phyloP scores from a whole-genome alignment of 306 rosid genomes.

The Cyamopsis tetragonoloba region DNA sequence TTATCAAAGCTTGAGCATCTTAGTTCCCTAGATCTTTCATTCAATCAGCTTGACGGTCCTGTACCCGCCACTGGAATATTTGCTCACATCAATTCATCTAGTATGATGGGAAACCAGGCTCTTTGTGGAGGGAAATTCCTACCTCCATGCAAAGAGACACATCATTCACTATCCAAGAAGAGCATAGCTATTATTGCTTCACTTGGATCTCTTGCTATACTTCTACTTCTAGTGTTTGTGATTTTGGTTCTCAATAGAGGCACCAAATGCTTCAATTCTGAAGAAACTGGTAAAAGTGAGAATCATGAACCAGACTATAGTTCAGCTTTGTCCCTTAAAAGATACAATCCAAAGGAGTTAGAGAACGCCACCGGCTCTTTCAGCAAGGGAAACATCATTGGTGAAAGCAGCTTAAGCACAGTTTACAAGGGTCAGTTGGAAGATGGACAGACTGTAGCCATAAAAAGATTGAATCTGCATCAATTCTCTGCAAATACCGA shows the following conservation, averaged over 20 bases:
- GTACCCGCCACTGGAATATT: constrained; percentile 66
- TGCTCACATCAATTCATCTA: constrained; percentile 42
- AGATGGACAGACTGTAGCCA: constrained; percentile 51
- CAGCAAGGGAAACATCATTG: constrained; percentile 49
- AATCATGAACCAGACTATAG: constrained; percentile 32
- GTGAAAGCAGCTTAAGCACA: constrained; percentile 76
- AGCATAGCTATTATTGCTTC: constrained; percentile 28
- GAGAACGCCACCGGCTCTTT: constrained; percentile 64
- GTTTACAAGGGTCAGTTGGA: constrained; percentile 69
- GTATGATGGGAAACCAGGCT: constrained; percentile 59
- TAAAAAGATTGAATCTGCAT: constrained; percentile 67
- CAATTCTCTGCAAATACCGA: constrained; percentile 61
- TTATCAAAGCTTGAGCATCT: constrained; percentile 51
- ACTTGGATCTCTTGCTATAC: constrained; percentile 39
- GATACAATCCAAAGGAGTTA: constrained; percentile 54
- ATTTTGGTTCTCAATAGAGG: constrained; percentile 22
- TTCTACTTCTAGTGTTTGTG: constrained; percentile 39
- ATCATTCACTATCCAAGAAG: constrained; percentile 46
- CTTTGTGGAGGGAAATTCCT: constrained; percentile 51
- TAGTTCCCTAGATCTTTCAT: constrained; percentile 67
- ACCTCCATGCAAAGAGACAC: constrained; percentile 37
- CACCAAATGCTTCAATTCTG: constrained; percentile 6
- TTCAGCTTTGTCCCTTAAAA: constrained; percentile 47
- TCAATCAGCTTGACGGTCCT: constrained; percentile 63
- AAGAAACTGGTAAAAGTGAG: constrained; percentile 29